phyloP scores from a whole-genome alignment of 495 filamentous ascomycete species.

The Penicillium canariense region DNA sequence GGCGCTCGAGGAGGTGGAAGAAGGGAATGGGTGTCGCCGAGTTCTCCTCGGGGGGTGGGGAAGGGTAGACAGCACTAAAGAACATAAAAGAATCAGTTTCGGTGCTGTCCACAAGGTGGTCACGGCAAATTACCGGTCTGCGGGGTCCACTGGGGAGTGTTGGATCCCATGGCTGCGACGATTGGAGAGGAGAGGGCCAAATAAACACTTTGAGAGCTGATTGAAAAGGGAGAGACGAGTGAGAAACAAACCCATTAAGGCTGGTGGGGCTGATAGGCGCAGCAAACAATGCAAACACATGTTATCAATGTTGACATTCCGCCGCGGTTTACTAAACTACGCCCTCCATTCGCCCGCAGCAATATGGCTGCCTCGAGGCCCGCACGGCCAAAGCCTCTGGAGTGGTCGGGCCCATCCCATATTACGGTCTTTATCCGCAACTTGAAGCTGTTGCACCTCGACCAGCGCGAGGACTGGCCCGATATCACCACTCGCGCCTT shows the following conservation, averaged over 20 bases:
- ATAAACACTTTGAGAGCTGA: not conserved
- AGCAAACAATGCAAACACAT: constrained; percentile 36
- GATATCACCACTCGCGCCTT: constrained; percentile 62
- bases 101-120: too few relatives aligned
- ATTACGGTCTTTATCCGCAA: constrained; percentile 74
- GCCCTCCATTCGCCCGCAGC: constrained; percentile 10
- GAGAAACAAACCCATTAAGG: constrained; percentile 8
- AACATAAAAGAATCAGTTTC: not conserved
- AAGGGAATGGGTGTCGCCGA: constrained; percentile 79
- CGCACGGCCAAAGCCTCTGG: constrained; percentile 33
- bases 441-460: constrained; percentile 73
- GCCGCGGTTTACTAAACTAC: constrained; percentile 17
- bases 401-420: constrained; percentile 49
- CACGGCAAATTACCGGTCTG: constrained; percentile 21
- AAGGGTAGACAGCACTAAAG: constrained; percentile 46
- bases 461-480: constrained; percentile 75
- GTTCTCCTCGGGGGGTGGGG: constrained; percentile 53
- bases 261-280: constrained; percentile 3
- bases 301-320: constrained; percentile 29
- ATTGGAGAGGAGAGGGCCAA: constrained; percentile 1
- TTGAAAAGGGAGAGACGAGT: not conserved
- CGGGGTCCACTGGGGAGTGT: constrained; percentile 30
- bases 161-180: constrained; percentile 33
- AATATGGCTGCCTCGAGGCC: constrained; percentile 35
- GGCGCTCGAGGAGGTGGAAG: constrained; percentile 86